Evolutionary conservation across 2,329 filamentous ascomycete species (phyloP), one percentile per base, ranked within the genome.

Genomic region (Kalmusia sp.): DNA sequence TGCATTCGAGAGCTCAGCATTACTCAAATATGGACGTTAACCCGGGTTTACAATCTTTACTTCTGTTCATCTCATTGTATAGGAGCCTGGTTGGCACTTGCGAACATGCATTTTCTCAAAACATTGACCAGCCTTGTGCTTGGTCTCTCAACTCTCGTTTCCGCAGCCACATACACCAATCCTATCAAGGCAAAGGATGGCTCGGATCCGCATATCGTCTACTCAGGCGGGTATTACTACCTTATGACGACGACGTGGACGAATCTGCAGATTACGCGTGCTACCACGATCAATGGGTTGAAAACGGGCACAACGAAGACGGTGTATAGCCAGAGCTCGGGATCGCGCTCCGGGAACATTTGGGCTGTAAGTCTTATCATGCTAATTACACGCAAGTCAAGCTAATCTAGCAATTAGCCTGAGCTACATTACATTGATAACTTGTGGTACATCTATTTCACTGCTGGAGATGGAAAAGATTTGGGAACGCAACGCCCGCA

Each of bases 391-490:
- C 21, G 21, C 11, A 28, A 28, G 27, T 15, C 27, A 12, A 34
- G 28, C 27, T 46, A 25, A 31, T 11, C 6, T 17, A 19, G 3
- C 4, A 11, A 1, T 8, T 27, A 63, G 62, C 83, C 83, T 0
- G 83, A 85, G 59, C 70, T 84, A 0, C 82, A 84, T 60, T 79
- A 79, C 51, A 63, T 84, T 6, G 75, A 78, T 30, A 61, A 64
- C 37, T 61, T 63, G 28, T 80, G 83, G 82, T 85, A 82, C 51
- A 77, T 86, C 33, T 86, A 85, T 69, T 86, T 85, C 63, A 82
- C 82, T 0, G 80, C 82, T 1, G 82, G 82, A 0, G 73, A 72
- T 21, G 65, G 67, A 1, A 72, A 68, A 2, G 75, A 82, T 54
- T 69, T 84, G 1, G 79, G 79, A 27, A 74, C 76, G 2, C 83